These are phyloP conservation scores for Rhizoclosmatium sp. DNA, from an alignment of 192 early-diverging fungal genomes.

Conservation along the genomic window DNA sequence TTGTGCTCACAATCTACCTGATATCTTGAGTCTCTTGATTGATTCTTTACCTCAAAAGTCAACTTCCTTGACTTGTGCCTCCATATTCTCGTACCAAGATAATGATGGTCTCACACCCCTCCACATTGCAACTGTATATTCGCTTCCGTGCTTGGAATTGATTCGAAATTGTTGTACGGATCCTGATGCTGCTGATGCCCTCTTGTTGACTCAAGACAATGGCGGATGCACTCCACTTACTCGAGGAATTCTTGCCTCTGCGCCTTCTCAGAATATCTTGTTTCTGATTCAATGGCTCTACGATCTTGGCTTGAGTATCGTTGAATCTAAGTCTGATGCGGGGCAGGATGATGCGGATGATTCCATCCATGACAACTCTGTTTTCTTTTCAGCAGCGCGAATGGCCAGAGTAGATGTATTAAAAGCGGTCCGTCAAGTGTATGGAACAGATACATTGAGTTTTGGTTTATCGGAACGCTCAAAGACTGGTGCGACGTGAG, in stretches of 20 bases:
- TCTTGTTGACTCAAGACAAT: slow-evolving; percentile 8
- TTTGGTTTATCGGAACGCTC: background rate
- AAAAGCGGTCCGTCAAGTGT: background rate
- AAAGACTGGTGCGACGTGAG: slow-evolving; percentile 18
- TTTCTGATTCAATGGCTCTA: slow-evolving; percentile 23
- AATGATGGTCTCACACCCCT: background rate
- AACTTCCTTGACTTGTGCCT: background rate
- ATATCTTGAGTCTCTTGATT: background rate
- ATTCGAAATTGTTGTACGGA: background rate
- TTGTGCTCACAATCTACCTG: background rate
- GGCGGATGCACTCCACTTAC: background rate
- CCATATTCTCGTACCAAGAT: background rate
- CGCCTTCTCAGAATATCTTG: background rate
- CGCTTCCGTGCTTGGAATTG: slow-evolving; percentile 8
- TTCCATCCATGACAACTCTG: background rate
- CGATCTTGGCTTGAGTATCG: background rate
- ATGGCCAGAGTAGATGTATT: slow-evolving; percentile 10
- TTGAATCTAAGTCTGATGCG: background rate
- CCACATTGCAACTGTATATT: slow-evolving; percentile 12
- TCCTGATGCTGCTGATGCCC: background rate
- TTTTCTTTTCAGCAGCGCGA: slow-evolving; percentile 17
- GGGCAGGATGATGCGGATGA: background rate
- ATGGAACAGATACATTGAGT: background rate
- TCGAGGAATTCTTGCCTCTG: slow-evolving; percentile 8
- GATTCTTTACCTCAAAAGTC: background rate